Base-by-base conservation (phyloP, 2,329 filamentous ascomycete species). In the Fusarium luffae region DNA sequence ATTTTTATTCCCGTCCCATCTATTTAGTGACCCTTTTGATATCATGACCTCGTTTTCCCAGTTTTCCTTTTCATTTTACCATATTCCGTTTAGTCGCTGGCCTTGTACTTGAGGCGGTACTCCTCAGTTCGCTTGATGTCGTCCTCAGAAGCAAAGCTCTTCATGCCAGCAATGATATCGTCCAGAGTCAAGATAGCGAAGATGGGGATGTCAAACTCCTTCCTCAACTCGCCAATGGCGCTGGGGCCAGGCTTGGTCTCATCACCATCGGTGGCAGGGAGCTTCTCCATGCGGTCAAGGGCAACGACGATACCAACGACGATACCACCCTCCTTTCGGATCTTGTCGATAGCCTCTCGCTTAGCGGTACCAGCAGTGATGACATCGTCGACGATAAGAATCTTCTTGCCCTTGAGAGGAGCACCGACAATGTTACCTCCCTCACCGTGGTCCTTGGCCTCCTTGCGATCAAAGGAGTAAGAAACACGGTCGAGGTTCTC, bases 351-450 rank as follows among this genome's bases (percentile, higher is more conserved):
- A 16, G 95, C 93, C 80, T 98, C 94, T 62, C 94, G 87, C 83
- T 98, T 94, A 42, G 96, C 96, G 2, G 94, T 98, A 28, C 96
- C 96, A 1, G 94, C 95, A 2, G 94, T 98, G 76, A 98, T 95
- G 60, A 99, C 95, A 82, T 98, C 96, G 84, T 99, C 96, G 42
- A 99, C 91, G 73, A 99, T 92, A 34, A 99, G 85, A 18, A 98
- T 89, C 65, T 87, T 89, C 86, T 96, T 94, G 56, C 93, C 94
- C 82, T 92, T 92, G 54, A 98, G 84, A 9, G 91, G 87, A 30
- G 93, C 92, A 13, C 96, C 96, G 16, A 98, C 94, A 75, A 98
- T 97, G 78, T 89, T 92, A 46, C 96, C 95, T 34, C 95, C 95
- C 82, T 99, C 96, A 46, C 96, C 95, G 79, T 98, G 95, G 77